A percentile compares a stretch with the other conserved stretches of the same genome.
phyloP scores from a whole-genome alignment of 2,329 filamentous ascomycete species.

The Endothia cerciana region DNA sequence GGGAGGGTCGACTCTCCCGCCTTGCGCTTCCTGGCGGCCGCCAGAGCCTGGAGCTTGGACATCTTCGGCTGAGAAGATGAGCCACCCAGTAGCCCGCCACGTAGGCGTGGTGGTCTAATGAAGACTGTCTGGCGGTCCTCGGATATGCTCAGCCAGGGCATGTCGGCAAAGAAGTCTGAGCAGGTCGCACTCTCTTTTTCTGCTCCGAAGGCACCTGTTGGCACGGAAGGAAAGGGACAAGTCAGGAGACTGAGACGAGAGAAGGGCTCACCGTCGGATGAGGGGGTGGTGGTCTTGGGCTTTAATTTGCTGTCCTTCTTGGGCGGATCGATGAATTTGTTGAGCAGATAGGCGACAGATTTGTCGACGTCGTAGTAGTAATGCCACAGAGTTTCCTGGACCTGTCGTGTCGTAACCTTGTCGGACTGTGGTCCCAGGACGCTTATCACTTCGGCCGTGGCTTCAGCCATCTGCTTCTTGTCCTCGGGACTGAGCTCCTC shows the following conservation, averaged over 20 bases:
- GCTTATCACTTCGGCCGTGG: constrained; percentile 67
- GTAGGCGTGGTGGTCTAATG: constrained; percentile 56
- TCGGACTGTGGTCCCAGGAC: constrained; percentile 63
- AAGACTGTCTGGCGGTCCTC: constrained; percentile 67
- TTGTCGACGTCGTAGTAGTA: constrained; percentile 95
- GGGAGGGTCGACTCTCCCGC: constrained; percentile 53
- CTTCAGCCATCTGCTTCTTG: constrained; percentile 59
- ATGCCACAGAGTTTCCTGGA: constrained; percentile 90
- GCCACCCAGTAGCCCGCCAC: constrained; percentile 77
- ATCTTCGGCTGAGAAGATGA: constrained; percentile 67
- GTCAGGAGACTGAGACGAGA: constrained; percentile 16
- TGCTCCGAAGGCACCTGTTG: constrained; percentile 30
- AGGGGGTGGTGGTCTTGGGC: constrained; percentile 42
- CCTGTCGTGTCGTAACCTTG: constrained; percentile 65
- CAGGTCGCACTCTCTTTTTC: constrained; percentile 36
- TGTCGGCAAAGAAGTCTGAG: constrained; percentile 75
- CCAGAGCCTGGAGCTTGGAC: constrained; percentile 89
- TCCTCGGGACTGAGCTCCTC: constrained; percentile 54
- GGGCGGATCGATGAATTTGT: constrained; percentile 57
- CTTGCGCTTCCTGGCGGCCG: constrained; percentile 84
- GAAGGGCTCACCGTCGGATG: constrained; percentile 34
- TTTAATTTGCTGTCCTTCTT: constrained; percentile 45
- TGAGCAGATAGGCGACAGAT: constrained; percentile 77
- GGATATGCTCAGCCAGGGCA: constrained; percentile 82
- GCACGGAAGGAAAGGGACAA: constrained; percentile 13